Evolutionary conservation across 202 grass and related monocot species (phyloP).

Genomic region (Schoenoplectus tabernaemontani): DNA sequence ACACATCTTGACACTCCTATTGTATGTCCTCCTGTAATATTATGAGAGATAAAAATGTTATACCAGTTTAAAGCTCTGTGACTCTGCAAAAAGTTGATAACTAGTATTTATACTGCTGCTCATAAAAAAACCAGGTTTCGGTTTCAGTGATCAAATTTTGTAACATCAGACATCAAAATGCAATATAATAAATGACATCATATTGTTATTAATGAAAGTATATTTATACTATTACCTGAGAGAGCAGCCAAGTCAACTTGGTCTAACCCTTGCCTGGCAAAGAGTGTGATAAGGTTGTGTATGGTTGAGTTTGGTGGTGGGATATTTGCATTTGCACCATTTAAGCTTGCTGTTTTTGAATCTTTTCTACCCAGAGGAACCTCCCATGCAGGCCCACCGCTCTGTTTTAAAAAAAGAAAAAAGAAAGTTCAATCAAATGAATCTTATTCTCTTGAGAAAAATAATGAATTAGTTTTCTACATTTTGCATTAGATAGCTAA

Average conservation of each 20-base stretch:
- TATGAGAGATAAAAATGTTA: background rate
- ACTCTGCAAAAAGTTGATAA: conserved; percentile 1
- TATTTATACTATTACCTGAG: conserved; percentile 38
- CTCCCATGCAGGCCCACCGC: conserved; percentile 67
- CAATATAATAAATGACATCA: background rate
- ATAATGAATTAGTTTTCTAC: background rate
- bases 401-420: conserved; percentile 29
- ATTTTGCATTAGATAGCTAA: background rate
- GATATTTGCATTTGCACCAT: conserved; percentile 59
- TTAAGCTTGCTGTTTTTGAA: conserved; percentile 59
- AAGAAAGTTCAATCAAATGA: background rate
- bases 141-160: background rate
- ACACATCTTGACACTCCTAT: conserved; percentile 66
- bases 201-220: background rate
- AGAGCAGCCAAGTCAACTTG: conserved; percentile 68
- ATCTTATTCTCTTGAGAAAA: background rate
- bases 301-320: conserved; percentile 68
- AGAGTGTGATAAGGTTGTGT: conserved; percentile 52
- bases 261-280: conserved; percentile 56
- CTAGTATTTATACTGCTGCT: background rate
- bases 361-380: conserved; percentile 69
- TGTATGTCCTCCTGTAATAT: conserved; percentile 61
- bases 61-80: background rate
- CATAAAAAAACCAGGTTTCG: background rate
- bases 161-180: background rate